Evolutionary conservation across 768 basidiomycete genomes (phyloP).

Genomic region (Mycena indigotica): DNA sequence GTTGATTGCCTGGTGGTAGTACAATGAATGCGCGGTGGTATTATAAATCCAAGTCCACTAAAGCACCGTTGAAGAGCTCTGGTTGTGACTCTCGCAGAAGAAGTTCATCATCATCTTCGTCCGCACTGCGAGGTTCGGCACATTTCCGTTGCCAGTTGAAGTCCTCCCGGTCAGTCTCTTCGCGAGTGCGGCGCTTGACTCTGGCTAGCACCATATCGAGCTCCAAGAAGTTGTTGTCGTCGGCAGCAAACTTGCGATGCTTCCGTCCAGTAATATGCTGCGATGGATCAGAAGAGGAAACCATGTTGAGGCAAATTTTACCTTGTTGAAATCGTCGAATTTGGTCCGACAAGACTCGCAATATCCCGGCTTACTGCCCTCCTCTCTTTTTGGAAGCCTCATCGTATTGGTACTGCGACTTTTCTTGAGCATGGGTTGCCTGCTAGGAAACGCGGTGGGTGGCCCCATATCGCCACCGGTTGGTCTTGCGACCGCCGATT

Average conservation of each 20-base stretch:
- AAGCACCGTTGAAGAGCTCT: conserved; percentile 11
- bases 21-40: neutral
- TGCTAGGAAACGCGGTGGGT: conserved; percentile 58
- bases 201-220: conserved; percentile 76
- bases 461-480: conserved; percentile 64
- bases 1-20: conserved; percentile 13
- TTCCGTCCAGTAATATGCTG: conserved; percentile 75
- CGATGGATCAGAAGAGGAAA: conserved; percentile 2
- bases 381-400: conserved; percentile 74
- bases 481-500: conserved; percentile 35
- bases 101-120: conserved; percentile 9
- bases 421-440: conserved; percentile 60
- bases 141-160: conserved; percentile 24
- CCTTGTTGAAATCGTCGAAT: conserved; percentile 84
- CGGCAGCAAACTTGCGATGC: conserved; percentile 81
- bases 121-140: conserved; percentile 11
- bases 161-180: conserved; percentile 34
- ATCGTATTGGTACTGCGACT: conserved; percentile 82
- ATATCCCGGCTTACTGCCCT: conserved; percentile 90
- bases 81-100: conserved; percentile 1
- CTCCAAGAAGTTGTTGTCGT: conserved; percentile 74
- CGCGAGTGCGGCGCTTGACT: conserved; percentile 48
- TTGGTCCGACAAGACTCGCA: conserved; percentile 94
- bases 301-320: conserved; percentile 39
- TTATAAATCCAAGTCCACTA: conserved; percentile 18